Evolutionary conservation across 2,329 filamentous ascomycete species (phyloP).

Genomic region (Fusarium sublunatum): DNA sequence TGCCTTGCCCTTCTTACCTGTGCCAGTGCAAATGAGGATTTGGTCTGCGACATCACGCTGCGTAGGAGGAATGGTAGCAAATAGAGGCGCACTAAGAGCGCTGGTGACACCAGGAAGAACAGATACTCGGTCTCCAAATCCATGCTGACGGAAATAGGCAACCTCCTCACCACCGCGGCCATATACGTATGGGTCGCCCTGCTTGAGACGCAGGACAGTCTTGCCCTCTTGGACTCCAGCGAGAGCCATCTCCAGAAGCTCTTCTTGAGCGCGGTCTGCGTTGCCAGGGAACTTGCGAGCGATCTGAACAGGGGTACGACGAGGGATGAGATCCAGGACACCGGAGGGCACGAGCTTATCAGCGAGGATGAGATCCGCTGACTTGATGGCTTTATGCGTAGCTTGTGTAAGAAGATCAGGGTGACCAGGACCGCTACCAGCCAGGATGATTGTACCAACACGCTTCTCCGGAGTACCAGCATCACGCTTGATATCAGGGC

Average conservation of each 20-base stretch:
- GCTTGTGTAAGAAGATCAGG: slow-evolving; percentile 89
- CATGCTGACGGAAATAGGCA: slow-evolving; percentile 79
- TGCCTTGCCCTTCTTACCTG: slow-evolving; percentile 86
- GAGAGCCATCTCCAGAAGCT: slow-evolving; percentile 83
- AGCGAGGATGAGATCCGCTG: slow-evolving; percentile 82
- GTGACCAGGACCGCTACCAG: slow-evolving; percentile 91
- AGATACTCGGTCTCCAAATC: slow-evolving; percentile 70
- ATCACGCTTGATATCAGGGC: slow-evolving; percentile 39
- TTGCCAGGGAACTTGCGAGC: slow-evolving; percentile 98
- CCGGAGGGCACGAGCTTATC: slow-evolving; percentile 88
- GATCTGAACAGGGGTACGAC: slow-evolving; percentile 88
- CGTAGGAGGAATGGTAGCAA: slow-evolving; percentile 87
- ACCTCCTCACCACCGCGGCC: slow-evolving; percentile 95
- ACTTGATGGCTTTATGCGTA: slow-evolving; percentile 79
- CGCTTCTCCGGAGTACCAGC: slow-evolving; percentile 41
- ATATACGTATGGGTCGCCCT: slow-evolving; percentile 97
- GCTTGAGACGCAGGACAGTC: slow-evolving; percentile 89
- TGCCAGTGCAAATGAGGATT: slow-evolving; percentile 95
- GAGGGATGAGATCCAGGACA: slow-evolving; percentile 89
- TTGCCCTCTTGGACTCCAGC: slow-evolving; percentile 73
- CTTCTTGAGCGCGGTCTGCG: slow-evolving; percentile 91
- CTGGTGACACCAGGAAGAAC: slow-evolving; percentile 93
- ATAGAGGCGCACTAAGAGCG: slow-evolving; percentile 86
- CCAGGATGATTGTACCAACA: slow-evolving; percentile 82
- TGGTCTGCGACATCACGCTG: slow-evolving; percentile 92